Evolutionary conservation across 257 asterid species (phyloP).

Genomic region (Primulina huaijiensis): DNA sequence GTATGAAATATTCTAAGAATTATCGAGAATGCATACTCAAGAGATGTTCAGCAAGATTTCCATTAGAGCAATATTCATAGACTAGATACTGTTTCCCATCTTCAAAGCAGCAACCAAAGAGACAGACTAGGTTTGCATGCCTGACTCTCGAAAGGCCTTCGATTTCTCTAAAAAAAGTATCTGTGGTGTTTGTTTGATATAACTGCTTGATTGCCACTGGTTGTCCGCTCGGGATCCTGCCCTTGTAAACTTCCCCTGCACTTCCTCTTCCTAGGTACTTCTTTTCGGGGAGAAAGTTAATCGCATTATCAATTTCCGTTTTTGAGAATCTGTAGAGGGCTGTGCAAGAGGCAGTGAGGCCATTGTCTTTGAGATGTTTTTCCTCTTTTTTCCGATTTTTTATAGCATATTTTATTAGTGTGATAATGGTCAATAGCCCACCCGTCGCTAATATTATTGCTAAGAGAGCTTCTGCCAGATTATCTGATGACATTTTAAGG

Average conservation of each 20-base stretch:
- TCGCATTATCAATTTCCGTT: not conserved
- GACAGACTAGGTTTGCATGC: too few relatives aligned
- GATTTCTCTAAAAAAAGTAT: too few relatives aligned
- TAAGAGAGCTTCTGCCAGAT: slow-evolving; percentile 49
- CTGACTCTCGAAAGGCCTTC: too few relatives aligned
- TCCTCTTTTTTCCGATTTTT: slow-evolving; percentile 34
- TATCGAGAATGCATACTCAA: too few relatives aligned
- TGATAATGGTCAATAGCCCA: slow-evolving; percentile 37
- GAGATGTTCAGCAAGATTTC: too few relatives aligned
- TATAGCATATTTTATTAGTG: slow-evolving; percentile 46
- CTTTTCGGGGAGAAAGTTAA: not conserved
- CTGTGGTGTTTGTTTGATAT: too few relatives aligned
- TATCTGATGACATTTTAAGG: slow-evolving; percentile 32
- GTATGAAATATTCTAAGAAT: too few relatives aligned
- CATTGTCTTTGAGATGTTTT: slow-evolving; percentile 26
- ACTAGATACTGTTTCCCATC: too few relatives aligned
- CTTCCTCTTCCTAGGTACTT: not conserved
- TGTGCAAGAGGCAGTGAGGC: not conserved
- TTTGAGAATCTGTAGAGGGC: not conserved
- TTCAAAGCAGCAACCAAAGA: too few relatives aligned
- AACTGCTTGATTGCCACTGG: not conserved
- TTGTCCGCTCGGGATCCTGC: not conserved
- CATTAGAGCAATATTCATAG: too few relatives aligned
- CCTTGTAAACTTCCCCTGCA: not conserved
- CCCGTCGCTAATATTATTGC: slow-evolving; percentile 41